Percentiles rank a stretch among this genome's conserved stretches.
Conservation (phyloP, 768 basidiomycete genomes). For the Auricularia cornea region DNA sequence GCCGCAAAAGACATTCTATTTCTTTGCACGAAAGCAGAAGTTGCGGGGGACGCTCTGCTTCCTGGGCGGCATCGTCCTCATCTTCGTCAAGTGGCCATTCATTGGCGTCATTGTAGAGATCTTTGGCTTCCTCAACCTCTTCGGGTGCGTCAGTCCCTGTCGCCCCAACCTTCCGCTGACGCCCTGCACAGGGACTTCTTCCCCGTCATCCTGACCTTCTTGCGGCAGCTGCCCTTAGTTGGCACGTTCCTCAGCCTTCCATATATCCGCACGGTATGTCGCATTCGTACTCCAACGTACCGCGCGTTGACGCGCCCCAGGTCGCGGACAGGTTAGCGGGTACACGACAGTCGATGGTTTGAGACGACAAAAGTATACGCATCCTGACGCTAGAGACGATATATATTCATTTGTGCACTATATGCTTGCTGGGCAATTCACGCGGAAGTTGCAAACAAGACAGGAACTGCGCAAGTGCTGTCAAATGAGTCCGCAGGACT, state of each 20-base stretch:
- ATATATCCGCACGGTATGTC: constrained; percentile 65
- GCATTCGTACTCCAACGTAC: constrained; percentile 21
- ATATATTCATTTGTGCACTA: background rate
- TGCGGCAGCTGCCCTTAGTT: constrained; percentile 87
- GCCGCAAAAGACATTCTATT: constrained; percentile 94
- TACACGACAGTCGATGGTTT: constrained; percentile 28
- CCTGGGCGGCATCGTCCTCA: constrained; percentile 81
- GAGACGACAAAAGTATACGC: constrained; percentile 5
- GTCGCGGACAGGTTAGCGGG: constrained; percentile 29
- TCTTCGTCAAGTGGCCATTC: constrained; percentile 94
- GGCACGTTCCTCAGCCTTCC: constrained; percentile 82
- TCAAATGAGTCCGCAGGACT: too few species aligned
- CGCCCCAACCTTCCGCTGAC: constrained; percentile 3
- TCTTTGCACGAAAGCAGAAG: constrained; percentile 95
- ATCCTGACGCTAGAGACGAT: background rate
- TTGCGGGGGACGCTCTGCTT: constrained; percentile 84
- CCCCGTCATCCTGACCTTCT: constrained; percentile 95
- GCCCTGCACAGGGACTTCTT: constrained; percentile 81
- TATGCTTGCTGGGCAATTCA: background rate
- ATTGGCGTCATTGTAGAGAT: constrained; percentile 89
- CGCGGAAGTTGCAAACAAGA: too few species aligned
- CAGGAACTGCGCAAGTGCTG: too few species aligned
- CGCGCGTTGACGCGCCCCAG: constrained; percentile 10
- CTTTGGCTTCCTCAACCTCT: constrained; percentile 94
- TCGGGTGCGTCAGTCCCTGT: constrained; percentile 58